Evolutionary conservation across 2,329 filamentous ascomycete species (phyloP).

Genomic region (Nemania sp.): DNA sequence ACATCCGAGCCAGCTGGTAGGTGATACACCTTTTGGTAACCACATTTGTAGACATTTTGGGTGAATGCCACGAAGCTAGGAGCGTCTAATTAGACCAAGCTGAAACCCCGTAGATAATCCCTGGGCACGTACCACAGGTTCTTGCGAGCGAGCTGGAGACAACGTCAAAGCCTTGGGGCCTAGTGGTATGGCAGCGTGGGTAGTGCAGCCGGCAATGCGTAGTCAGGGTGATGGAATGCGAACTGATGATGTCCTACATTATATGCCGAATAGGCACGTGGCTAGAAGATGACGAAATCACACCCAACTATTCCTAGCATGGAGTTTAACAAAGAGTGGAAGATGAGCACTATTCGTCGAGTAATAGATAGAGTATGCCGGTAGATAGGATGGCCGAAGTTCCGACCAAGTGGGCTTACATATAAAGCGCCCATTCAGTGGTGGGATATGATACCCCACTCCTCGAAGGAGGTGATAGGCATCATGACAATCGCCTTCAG

Average conservation of each 20-base stretch:
- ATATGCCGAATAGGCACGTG: constrained; percentile 24
- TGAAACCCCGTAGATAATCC: constrained; percentile 10
- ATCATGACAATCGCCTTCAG: not conserved
- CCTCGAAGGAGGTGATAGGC: not conserved
- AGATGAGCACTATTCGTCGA: not conserved
- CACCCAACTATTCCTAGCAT: not conserved
- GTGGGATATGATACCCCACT: not conserved
- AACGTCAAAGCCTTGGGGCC: constrained; percentile 3
- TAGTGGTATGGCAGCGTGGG: constrained; percentile 30
- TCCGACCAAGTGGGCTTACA: too few relatives aligned
- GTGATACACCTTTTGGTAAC: constrained; percentile 19
- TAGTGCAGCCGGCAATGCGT: constrained; percentile 27
- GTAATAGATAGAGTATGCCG: not conserved
- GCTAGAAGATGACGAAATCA: constrained; percentile 11
- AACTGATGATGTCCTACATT: constrained; percentile 20
- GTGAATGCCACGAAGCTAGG: constrained; percentile 14
- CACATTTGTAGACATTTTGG: constrained; percentile 12
- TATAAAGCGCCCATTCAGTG: not conserved
- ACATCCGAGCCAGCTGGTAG: constrained; percentile 19
- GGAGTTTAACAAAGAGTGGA: not conserved
- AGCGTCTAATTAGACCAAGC: constrained; percentile 8
- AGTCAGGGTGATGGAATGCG: constrained; percentile 14
- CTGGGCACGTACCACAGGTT: constrained; percentile 13
- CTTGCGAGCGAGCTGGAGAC: not conserved
- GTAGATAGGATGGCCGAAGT: too few relatives aligned